Evolutionary conservation across 352 stramenopile genomes (phyloP).

Genomic region (Phytophthora macrochlamydospora): DNA sequence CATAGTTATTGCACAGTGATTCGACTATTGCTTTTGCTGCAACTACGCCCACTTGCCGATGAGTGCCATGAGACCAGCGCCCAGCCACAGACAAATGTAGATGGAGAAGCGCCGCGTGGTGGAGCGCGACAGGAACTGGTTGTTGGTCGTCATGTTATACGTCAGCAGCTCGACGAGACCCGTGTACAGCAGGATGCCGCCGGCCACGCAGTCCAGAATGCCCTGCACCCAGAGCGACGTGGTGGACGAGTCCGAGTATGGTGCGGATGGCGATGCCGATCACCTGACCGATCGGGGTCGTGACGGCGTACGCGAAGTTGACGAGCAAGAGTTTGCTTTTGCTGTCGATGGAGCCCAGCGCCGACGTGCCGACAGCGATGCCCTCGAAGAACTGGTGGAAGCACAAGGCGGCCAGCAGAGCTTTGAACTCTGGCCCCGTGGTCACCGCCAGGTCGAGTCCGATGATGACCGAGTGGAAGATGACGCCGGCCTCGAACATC

Average conservation of each 20-base stretch:
- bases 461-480: too few relatives aligned
- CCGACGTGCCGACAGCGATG: conserved; percentile 56
- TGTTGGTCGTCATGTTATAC: conserved; percentile 75
- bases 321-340: conserved; percentile 49
- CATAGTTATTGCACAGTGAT: too few relatives aligned
- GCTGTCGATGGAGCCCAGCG: conserved; percentile 43
- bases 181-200: too few relatives aligned
- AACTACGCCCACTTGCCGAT: conserved; percentile 71
- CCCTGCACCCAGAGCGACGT: conserved; percentile 66
- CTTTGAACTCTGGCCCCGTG: too few relatives aligned
- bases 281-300: conserved; percentile 55
- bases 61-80: conserved; percentile 61
- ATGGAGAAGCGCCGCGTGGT: conserved; percentile 41
- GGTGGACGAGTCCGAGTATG: conserved; percentile 52
- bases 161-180: conserved; percentile 56
- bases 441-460: too few relatives aligned
- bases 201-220: conserved; percentile 47
- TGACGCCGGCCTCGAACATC: too few relatives aligned
- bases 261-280: conserved; percentile 63
- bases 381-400: conserved; percentile 86
- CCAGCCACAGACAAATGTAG: conserved; percentile 58
- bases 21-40: too few relatives aligned
- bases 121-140: conserved; percentile 49
- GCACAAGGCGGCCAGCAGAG: conserved; percentile 63
- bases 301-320: conserved; percentile 57